phyloP scores from a whole-genome alignment of 2,329 filamentous ascomycete species.

The Esteya vermicola region DNA sequence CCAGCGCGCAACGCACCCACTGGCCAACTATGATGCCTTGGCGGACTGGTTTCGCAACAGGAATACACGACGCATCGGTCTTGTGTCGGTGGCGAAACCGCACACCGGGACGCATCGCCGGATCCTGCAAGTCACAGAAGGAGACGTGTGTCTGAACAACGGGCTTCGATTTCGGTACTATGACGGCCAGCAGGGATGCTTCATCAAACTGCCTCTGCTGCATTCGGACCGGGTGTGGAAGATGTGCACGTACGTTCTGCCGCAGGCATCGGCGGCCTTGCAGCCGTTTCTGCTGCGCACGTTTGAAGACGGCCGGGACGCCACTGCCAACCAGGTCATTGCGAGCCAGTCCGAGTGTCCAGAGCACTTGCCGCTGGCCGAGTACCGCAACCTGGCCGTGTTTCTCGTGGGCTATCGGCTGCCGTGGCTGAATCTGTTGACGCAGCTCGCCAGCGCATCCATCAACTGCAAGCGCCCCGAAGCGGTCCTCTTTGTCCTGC shows the following conservation, averaged over 20 bases:
- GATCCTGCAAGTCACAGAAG: no score
- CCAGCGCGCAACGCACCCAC: background rate
- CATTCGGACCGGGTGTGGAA: background rate
- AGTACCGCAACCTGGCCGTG: slow-evolving; percentile 37
- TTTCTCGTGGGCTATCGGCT: slow-evolving; percentile 31
- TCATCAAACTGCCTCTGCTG: background rate
- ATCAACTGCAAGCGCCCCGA: slow-evolving; percentile 29
- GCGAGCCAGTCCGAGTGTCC: slow-evolving; percentile 34
- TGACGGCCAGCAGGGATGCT: background rate
- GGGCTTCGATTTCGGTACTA: no score
- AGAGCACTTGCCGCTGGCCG: slow-evolving; percentile 28
- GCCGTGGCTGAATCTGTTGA: slow-evolving; percentile 42
- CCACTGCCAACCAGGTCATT: slow-evolving; percentile 34
- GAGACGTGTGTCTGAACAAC: no score
- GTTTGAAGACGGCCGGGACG: background rate
- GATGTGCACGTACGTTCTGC: slow-evolving; percentile 26
- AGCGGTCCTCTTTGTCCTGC: background rate
- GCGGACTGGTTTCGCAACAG: no score
- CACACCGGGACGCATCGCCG: no score
- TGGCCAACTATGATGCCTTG: background rate
- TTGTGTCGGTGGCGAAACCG: no score
- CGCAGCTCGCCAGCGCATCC: slow-evolving; percentile 35
- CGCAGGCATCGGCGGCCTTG: slow-evolving; percentile 15
- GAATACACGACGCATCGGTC: no score
- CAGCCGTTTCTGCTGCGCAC: slow-evolving; percentile 21